Base-by-base conservation (phyloP, 768 basidiomycete genomes). In the Lactarius pseudohatsudake region DNA sequence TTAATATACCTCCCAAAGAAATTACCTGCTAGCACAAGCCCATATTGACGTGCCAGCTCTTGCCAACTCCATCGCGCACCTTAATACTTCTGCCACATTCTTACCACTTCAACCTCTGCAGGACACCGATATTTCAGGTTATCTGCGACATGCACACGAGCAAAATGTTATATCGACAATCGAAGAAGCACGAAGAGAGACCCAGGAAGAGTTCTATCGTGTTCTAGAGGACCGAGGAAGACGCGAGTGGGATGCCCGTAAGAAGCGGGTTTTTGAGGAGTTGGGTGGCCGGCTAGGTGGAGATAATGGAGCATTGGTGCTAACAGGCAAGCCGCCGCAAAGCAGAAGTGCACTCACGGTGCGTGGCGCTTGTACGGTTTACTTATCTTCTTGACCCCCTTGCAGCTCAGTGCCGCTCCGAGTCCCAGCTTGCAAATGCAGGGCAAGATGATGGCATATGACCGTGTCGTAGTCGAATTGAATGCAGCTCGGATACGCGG, bases 391-490 rank as follows among this genome's bases (percentile, higher is more conserved):
- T 32, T 61, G 13, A 67, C 59, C n/a, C 53, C 50, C 53, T 62
- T 65, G 20, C 58, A 82, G 79, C 74, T 81, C 54, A 79, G 79
- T 62, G 77, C 80, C 1, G 79, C 82, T 1, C 86, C 89, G 1
- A 86, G 82, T 66, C 77, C 88, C 26, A 86, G 82, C 16, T 75
- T 91, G 47, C 90, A 92, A 73, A 91, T 91, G 89, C 94, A 96
- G 76, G 87, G 84, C 77, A 92, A 92, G 77, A 95, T 98, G 95
- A 93, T 98, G 90, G 88, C 87, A 15, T 99, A 98, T 75, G 92
- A 96, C 79, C 86, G 86, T 57, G 88, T 91, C 38, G 80, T 98
- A 53, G 80, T 84, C 8, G 86, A 92, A 28, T 79, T 98, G 59
- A 95, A 97, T 78, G 76, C 81, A 45, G 85, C 91, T 0, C 81